phyloP scores from a whole-genome alignment of 306 rosid species.

The Fragaria ananassa region DNA sequence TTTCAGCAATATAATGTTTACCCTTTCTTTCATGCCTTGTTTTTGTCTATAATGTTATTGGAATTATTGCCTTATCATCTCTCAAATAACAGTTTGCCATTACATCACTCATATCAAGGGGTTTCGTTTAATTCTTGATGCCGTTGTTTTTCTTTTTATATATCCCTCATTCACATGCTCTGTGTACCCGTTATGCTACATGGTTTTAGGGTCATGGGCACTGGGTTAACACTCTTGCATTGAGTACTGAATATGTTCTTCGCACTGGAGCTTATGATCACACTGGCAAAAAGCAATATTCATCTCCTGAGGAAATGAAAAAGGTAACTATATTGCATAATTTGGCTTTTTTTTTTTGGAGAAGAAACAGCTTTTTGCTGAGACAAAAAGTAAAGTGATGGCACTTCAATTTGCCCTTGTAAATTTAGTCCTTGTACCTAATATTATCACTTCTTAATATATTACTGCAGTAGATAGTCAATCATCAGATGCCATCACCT shows the following conservation, averaged over 20 bases:
- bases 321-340: constrained; percentile 44
- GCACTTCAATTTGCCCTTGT: not conserved
- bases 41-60: not conserved
- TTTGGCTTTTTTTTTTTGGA: not conserved
- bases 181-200: constrained; percentile 21
- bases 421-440: not conserved
- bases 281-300: constrained; percentile 62
- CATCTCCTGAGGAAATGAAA: constrained; percentile 83
- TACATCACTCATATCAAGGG: not conserved
- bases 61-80: not conserved
- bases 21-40: not conserved
- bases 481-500: not conserved
- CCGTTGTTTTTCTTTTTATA: not conserved
- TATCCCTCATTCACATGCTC: constrained; percentile 10
- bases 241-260: constrained; percentile 93
- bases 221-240: constrained; percentile 94
- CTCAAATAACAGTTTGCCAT: not conserved
- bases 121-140: not conserved
- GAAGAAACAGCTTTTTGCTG: too few species aligned
- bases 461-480: not conserved
- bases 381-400: too few species aligned
- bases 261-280: constrained; percentile 96
- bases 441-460: not conserved
- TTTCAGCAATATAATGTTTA: not conserved
- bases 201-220: constrained; percentile 85